These are phyloP conservation scores for Thozetella sp. DNA, from an alignment of 495 filamentous ascomycete species.

Conservation along the genomic window DNA sequence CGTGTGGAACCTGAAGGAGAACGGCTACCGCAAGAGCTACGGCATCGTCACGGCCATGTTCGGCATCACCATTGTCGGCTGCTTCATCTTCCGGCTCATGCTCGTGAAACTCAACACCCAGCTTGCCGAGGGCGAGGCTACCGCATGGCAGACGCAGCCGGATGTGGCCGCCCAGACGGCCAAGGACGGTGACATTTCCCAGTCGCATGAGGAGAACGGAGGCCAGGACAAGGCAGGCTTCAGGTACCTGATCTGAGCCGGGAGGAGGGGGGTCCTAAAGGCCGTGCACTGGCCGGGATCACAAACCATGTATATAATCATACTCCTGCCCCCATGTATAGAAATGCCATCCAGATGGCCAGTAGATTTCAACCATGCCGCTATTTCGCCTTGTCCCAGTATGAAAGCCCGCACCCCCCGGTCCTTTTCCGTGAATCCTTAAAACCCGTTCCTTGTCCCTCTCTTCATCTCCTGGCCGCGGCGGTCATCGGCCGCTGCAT, in stretches of 20 bases:
- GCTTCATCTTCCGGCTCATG: constrained; percentile 54
- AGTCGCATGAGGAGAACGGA: constrained; percentile 3
- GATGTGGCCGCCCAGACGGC: constrained; percentile 21
- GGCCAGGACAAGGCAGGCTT: constrained; percentile 9
- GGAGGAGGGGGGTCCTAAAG: neutral
- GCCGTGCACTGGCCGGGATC: neutral
- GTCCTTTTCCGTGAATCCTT: neutral
- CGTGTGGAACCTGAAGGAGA: constrained; percentile 60
- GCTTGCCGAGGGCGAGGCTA: constrained; percentile 51
- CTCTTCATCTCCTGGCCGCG: no score
- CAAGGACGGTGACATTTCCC: constrained; percentile 9
- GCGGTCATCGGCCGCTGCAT: no score
- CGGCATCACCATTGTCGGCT: constrained; percentile 53
- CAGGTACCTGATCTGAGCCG: constrained; percentile 10
- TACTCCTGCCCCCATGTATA: neutral
- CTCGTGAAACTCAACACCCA: constrained; percentile 68
- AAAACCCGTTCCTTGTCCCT: no score
- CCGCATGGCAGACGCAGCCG: constrained; percentile 13
- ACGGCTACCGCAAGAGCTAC: constrained; percentile 40
- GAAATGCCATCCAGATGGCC: neutral
- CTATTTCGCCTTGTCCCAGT: neutral
- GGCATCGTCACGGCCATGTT: constrained; percentile 66
- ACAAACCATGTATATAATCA: neutral
- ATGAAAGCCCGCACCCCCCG: neutral
- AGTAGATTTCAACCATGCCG: no score